A percentile compares a stretch with the other conserved stretches of the same genome.
Conservation (phyloP, 805 yeast species). For the Saturnispora gosingensis region DNA sequence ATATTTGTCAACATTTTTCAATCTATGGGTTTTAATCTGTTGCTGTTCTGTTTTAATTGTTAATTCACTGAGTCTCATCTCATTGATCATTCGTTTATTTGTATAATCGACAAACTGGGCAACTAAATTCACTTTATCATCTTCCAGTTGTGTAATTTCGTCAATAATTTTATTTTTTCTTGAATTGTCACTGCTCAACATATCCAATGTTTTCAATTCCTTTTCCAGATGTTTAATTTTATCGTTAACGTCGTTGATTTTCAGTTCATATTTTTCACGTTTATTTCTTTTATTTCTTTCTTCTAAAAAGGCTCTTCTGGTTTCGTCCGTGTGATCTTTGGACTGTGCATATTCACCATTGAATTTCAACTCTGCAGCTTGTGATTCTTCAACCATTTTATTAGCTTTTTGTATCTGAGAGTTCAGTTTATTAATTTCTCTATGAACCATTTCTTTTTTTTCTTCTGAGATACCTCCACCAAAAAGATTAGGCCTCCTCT, state of each 20-base stretch:
- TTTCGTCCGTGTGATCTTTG: constrained; percentile 10
- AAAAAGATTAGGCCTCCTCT: constrained; percentile 39
- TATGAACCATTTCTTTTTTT: constrained; percentile 14
- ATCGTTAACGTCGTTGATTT: not conserved
- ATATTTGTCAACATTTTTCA: not conserved
- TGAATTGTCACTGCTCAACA: not conserved
- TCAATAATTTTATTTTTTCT: not conserved
- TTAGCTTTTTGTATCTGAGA: constrained; percentile 1
- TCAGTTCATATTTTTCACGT: constrained; percentile 4
- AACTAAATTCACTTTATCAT: not conserved
- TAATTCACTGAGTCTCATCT: not conserved
- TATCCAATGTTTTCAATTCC: not conserved
- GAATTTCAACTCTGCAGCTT: not conserved
- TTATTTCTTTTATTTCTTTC: not conserved
- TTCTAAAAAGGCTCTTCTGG: not conserved
- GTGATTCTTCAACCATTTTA: not conserved
- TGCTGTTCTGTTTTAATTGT: not conserved
- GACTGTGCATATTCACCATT: constrained; percentile 13
- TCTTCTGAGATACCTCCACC: constrained; percentile 26
- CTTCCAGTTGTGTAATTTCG: not conserved
- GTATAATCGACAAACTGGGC: not conserved
- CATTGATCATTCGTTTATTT: not conserved
- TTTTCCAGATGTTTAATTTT: not conserved
- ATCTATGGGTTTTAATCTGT: not conserved
- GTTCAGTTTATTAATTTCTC: constrained; percentile 11